Evolutionary conservation across 2,329 filamentous ascomycete genomes (phyloP), one percentile per base, ranked within the genome.

Genomic region (Aspergillus proliferans): DNA sequence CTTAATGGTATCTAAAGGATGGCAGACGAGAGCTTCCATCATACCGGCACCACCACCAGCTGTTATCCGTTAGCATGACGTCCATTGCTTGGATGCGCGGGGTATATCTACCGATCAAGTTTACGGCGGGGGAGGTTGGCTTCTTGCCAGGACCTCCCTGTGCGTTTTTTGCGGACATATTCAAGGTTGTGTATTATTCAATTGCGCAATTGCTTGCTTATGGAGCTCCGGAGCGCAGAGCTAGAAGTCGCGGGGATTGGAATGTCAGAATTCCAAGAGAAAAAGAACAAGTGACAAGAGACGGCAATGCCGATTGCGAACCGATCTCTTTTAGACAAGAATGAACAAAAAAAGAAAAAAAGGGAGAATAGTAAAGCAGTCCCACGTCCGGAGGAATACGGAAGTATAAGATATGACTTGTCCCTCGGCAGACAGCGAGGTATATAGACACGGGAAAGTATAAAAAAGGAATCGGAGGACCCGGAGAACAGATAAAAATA

Each of bases 1-100:
- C 81, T 98, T 96, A 77, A 97, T 95, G 52, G 91, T 96, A 72
- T 96, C 89, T 87, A 97, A 81, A 54, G 93, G 93, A 77, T 98
- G 93, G 72, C 93, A 98, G 47, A 78, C 90, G 54, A 98, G 84
- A 44, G 93, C 93, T 75, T 98, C 93, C 91, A 97, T 97, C 92
- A 97, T 96, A 66, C 93, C 93, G 61, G 93, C 93, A 72, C 89
- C 89, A 68, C 93, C 93, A 68, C 93, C 93, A 69, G 93, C 93
- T 95, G 61, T 60, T 45, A 30, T 33, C n/a, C 38, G 44, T 65
- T 48, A 64, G 56, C 47, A 43, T 9, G 24, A 22, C 9, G 9
- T 22, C 19, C 7, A 26, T 30, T 43, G 40, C 19, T 7, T 22
- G 6, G 3, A 14, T 43, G 40, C 40, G 34, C 19, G 8, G 26